phyloP scores from a whole-genome alignment of 1,139 yeast genomes.

The Suhomyces coccinellae region DNA sequence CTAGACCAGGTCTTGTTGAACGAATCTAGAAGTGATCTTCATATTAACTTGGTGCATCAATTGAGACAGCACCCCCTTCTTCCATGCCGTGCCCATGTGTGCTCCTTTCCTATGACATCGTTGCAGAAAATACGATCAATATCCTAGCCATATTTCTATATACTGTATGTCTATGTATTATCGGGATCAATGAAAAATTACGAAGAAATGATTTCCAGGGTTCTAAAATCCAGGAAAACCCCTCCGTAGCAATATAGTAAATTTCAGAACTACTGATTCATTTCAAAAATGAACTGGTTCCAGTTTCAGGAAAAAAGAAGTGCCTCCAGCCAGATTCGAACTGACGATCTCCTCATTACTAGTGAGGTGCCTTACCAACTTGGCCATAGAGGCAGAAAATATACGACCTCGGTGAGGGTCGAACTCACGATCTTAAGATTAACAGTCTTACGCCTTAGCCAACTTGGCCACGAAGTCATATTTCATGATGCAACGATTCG shows the following conservation, averaged over 20 bases:
- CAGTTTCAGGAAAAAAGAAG: constrained; percentile 25
- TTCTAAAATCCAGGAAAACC: neutral
- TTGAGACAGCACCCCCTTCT: no score
- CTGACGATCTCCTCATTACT: constrained; percentile 89
- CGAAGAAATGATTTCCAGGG: no score
- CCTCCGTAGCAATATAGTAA: no score
- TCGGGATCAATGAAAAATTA: no score
- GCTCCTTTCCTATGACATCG: no score
- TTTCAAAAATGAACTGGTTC: neutral
- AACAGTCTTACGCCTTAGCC: constrained; percentile 60
- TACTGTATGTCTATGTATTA: no score
- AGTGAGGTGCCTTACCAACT: constrained; percentile 93
- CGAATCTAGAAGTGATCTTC: no score
- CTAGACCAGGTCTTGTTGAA: no score
- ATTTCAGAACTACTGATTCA: neutral
- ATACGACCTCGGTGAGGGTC: constrained; percentile 46
- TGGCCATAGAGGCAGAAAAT: constrained; percentile 41
- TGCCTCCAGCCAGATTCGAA: constrained; percentile 83
- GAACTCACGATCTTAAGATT: constrained; percentile 49
- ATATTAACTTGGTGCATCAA: no score
- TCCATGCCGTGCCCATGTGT: no score
- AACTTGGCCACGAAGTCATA: constrained; percentile 27
- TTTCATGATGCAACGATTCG: neutral
- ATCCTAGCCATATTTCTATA: no score
- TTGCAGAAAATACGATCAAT: no score